Base-by-base conservation (phyloP, 23 red algal genomes). In the Pyropia haitanensis region DNA sequence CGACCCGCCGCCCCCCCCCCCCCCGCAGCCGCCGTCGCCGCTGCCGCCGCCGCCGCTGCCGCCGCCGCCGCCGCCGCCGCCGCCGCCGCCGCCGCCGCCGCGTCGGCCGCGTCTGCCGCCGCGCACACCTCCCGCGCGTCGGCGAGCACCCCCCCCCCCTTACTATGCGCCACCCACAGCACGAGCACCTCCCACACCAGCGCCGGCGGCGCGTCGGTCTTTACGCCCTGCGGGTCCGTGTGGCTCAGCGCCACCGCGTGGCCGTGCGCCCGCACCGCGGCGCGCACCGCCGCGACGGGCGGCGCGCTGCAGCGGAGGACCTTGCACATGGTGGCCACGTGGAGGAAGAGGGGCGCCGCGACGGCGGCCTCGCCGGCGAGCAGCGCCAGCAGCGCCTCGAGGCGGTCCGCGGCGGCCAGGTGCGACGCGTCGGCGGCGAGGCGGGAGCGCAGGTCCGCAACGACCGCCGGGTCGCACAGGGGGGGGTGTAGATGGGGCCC, bases 121-220 rank as follows among this genome's bases (percentile, higher is more conserved):
- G 39, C 4, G 13, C 39, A 46, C 39, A 9, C 39, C 0, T 4
- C 39, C 0, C 39, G 39, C 39, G 39, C 39, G 39, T 3, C 39
- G 39, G 39, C 10, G 8, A 46, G 39, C 5, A 46, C 39, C 5
- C 5, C 39, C 10, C 13, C 7, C 39, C 39, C 39, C 39, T 12
- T 46, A 9, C 5, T 46, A 12, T 46, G 39, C 5, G 39, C 39
- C 7, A 46, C 70, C 79, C 79, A 84, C 8, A 66, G 32, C 34
- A 73, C 72, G 60, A 96, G 28, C 14, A 96, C 56, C 61, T 89
- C 92, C 82, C 83, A 96, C 32, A 96, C 63, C 49, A 96, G 21
- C 58, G 72, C 52, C 34, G 81, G 71, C 23, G 84, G 83, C 23
- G 92, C 92, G 57, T 84, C 65, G 20, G 92, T 96, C 66, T 96